Evolutionary conservation across 257 asterid genomes (phyloP), one percentile per base, ranked within the genome.

Genomic region (Jaltomata sinuosa): DNA sequence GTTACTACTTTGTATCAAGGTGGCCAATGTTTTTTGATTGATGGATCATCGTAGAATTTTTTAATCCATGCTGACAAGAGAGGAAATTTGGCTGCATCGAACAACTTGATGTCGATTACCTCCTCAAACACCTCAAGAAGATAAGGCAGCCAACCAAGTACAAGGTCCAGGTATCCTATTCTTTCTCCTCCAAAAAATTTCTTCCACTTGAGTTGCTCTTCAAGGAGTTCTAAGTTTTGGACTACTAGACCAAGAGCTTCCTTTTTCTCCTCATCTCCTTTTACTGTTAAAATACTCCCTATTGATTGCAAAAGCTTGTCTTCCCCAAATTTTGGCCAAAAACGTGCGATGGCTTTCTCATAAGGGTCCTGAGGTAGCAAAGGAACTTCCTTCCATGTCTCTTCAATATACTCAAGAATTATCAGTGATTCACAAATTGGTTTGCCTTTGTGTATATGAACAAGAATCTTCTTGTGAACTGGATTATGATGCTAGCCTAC

Each of bases 301-400:
- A 91, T 27, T 38, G 94, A 92, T 65, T 84, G 82, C 83, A 90
- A 0, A 77, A 92, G 86, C 95, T 90, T 90, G 6, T 93, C 96
- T 0, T 93, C 98, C 52, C 91, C 91, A 34, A 93, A 93, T 52
- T 93, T 91, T 0, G 94, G 95, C 98, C 98, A 92, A 40, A 93
- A 92, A 12, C 97, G 93, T 47, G 95, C 90, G 83, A 53, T 71
- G 82, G 97, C 93, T 84, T 85, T 93, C 82, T 91, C 92, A 19
- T 86, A 87, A 80, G 98, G 95, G 87, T 93, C 92, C 68, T 84
- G 90, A 9, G 98, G 98, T 16, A 93, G 76, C 53, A 92, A 87
- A 38, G 97, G 95, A 52, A 57, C 5, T 49, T 90, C 91, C 83
- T 88, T 88, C 97, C 97, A 93, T 14, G 92, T 91, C 80, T 92